Evolutionary conservation across 768 basidiomycete species (phyloP).

Genomic region (Polyporus arcularius): DNA sequence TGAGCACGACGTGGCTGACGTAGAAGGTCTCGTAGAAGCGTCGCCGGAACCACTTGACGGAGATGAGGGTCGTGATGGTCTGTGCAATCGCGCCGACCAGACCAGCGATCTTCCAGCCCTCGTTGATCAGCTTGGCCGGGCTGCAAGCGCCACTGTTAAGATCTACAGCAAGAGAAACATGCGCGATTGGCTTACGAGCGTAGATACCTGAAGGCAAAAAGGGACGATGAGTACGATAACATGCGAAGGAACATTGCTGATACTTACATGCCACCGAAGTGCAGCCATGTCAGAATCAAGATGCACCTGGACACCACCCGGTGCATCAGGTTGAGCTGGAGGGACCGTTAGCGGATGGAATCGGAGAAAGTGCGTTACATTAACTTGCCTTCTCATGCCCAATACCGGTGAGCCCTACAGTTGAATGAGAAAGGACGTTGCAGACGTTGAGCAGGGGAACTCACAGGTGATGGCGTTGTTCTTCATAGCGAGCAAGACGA

Average conservation of each 20-base stretch:
- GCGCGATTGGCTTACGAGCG: not conserved
- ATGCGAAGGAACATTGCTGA: not conserved
- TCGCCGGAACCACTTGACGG: constrained; percentile 41
- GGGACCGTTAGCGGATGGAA: not conserved
- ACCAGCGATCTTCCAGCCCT: constrained; percentile 23
- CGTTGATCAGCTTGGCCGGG: not conserved
- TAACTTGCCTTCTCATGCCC: constrained; percentile 46
- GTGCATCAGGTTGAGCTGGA: constrained; percentile 44
- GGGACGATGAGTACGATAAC: not conserved
- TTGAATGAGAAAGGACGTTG: not conserved
- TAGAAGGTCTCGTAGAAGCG: constrained; percentile 44
- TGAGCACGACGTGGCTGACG: constrained; percentile 26
- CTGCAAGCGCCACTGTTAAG: constrained; percentile 1
- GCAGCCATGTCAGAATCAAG: constrained; percentile 46
- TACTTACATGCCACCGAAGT: constrained; percentile 34
- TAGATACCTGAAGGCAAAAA: not conserved
- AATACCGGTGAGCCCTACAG: constrained; percentile 50
- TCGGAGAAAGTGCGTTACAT: not conserved
- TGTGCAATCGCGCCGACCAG: constrained; percentile 30
- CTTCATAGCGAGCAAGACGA: constrained; percentile 54
- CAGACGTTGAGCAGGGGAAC: not conserved
- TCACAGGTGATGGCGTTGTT: constrained; percentile 51
- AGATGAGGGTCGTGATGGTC: constrained; percentile 40
- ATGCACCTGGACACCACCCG: constrained; percentile 45
- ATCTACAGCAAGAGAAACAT: not conserved